A percentile compares a stretch with the other conserved stretches of the same genome.
phyloP scores from a whole-genome alignment of 2,329 filamentous ascomycete species.

The Pseudogymnoascus sp. region DNA sequence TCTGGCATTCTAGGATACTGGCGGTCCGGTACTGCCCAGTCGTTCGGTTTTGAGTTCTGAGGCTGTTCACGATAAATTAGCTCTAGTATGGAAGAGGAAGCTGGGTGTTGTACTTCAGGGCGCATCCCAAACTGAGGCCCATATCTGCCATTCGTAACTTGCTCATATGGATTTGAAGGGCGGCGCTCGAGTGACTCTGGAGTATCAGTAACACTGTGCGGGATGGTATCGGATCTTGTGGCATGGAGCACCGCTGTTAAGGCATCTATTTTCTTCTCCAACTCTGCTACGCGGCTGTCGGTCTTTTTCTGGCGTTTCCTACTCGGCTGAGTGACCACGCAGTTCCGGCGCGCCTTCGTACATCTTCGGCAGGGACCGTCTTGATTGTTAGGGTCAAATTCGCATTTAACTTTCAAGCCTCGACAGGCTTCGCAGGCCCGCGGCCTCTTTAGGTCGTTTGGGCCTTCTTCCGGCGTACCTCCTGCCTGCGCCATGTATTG shows the following conservation, averaged over 20 bases:
- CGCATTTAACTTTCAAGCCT: slow-evolving; percentile 36
- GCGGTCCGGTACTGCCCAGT: slow-evolving; percentile 19
- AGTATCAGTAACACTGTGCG: neutral
- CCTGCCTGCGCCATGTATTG: slow-evolving; percentile 14
- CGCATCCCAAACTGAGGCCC: slow-evolving; percentile 18
- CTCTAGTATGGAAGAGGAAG: neutral
- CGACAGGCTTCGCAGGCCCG: slow-evolving; percentile 37
- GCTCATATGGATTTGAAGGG: slow-evolving; percentile 24
- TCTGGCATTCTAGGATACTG: slow-evolving; percentile 22
- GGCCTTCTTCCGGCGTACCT: slow-evolving; percentile 15
- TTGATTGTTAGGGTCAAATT: slow-evolving; percentile 28
- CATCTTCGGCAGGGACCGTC: slow-evolving; percentile 34
- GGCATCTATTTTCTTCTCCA: slow-evolving; percentile 36
- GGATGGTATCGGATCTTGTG: slow-evolving; percentile 18
- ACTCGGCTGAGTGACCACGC: slow-evolving; percentile 33
- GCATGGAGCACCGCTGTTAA: slow-evolving; percentile 32
- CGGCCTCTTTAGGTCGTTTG: slow-evolving; percentile 27
- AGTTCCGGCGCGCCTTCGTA: slow-evolving; percentile 31
- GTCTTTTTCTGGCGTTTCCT: slow-evolving; percentile 38
- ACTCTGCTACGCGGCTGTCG: slow-evolving; percentile 36
- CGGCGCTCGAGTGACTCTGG: neutral
- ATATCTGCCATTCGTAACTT: slow-evolving; percentile 27
- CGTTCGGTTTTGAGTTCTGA: slow-evolving; percentile 5
- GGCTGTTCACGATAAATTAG: neutral
- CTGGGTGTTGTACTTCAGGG: slow-evolving; percentile 15